A percentile compares a stretch with the other conserved stretches of the same genome.
Conservation (phyloP, 116 monocot species). For the Zostera marina region DNA sequence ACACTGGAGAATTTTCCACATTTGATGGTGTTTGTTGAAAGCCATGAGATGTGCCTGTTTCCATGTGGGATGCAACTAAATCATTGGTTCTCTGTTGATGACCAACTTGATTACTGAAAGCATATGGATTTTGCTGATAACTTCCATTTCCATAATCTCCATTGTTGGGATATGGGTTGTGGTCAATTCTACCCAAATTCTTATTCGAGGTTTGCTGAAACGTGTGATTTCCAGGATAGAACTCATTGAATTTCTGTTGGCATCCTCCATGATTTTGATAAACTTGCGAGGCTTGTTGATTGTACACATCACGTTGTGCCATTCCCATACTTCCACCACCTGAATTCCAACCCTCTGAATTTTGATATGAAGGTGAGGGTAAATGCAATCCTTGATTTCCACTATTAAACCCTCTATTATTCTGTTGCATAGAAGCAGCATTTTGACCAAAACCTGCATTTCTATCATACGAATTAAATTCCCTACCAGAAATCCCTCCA, state of each 20-base stretch:
- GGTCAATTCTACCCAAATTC: background rate
- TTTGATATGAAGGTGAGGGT: too few species aligned
- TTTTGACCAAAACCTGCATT: too few species aligned
- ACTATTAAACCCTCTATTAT: too few species aligned
- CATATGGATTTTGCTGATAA: constrained; percentile 2
- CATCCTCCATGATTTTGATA: background rate
- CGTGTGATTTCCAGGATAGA: background rate
- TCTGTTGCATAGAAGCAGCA: too few species aligned
- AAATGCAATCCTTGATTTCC: too few species aligned
- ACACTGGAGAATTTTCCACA: background rate
- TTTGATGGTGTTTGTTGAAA: background rate
- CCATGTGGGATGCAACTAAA: background rate
- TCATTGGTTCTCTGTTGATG: background rate
- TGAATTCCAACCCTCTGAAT: too few species aligned
- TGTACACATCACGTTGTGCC: too few species aligned
- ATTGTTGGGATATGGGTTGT: background rate
- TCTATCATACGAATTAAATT: background rate
- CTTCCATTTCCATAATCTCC: background rate
- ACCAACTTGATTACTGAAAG: background rate
- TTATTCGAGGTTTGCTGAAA: constrained; percentile 2
- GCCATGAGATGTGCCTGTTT: too few species aligned
- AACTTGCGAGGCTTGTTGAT: background rate
- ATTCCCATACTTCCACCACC: too few species aligned
- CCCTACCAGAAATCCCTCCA: background rate
- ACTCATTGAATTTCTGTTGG: constrained; percentile 1